Evolutionary conservation across 2,329 filamentous ascomycete genomes (phyloP), one percentile per base, ranked within the genome.

Genomic region (Blumeria hordei): DNA sequence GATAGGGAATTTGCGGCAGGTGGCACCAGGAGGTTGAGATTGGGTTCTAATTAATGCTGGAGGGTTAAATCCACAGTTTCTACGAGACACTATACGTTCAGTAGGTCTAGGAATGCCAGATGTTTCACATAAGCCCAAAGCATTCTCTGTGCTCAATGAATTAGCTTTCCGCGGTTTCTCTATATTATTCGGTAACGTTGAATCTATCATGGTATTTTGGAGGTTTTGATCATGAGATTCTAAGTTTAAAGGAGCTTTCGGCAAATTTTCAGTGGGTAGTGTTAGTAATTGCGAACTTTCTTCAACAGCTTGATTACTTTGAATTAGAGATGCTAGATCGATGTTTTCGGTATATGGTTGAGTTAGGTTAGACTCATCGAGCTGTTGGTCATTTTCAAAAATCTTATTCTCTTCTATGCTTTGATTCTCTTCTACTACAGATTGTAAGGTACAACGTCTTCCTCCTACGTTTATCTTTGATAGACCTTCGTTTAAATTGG

Each of bases 371-470:
- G 52, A 33, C 34, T 18, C 33, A 41, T 10, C 8, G 6, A 32
- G 18, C 7, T 32, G 32, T 33, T 28, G 7, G 21, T 47, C 39
- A n/a, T 12, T 34, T 4, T 28, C 21, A 28, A 28, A 28, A 28
- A 28, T 28, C 21, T 28, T 28, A 28, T 4, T 28, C 21, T 28
- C 21, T 28, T 28, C 21, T 28, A 2, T 28, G 21, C 21, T 28
- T 35, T 54, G 54, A 14, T 55, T 70, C 60, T 83, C 75, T 62
- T 83, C 76, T 12, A 83, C 74, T 3, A 82, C 79, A 8, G 78
- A 80, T 6, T 74, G 74, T 33, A 85, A 66, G 59, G 81, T 76
- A 63, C 81, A 72, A 54, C 79, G 74, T 8, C 78, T 74, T 61
- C 80, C 80, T 60, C 83, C 79, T 0, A 73, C 72, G 12, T 72